A percentile compares a stretch with the other conserved stretches of the same genome.
Conservation (phyloP, 768 basidiomycete genomes). For the Leccinum imitatum region DNA sequence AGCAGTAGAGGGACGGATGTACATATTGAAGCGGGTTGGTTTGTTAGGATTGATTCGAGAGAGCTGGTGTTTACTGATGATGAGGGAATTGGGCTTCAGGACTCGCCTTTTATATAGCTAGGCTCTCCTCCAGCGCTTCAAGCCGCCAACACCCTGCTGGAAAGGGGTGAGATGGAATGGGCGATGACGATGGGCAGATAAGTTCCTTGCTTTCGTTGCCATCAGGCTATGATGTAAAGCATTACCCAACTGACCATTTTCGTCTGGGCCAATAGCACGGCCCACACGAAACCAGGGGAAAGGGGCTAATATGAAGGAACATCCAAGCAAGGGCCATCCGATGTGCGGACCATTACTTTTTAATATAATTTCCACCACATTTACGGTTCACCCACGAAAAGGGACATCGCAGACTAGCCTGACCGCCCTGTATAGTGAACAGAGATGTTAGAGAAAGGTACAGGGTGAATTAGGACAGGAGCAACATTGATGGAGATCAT, state of each 20-base stretch:
- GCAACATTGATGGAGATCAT: background rate
- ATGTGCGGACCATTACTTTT: background rate
- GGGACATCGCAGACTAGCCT: background rate
- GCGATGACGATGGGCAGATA: background rate
- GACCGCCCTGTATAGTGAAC: background rate
- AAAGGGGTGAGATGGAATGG: background rate
- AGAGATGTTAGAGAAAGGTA: background rate
- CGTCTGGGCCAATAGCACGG: background rate
- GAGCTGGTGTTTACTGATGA: background rate
- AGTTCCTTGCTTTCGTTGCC: background rate
- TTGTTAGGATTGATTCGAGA: background rate
- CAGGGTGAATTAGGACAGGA: background rate
- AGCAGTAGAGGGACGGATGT: background rate
- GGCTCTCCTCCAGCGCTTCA: background rate
- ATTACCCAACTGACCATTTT: background rate
- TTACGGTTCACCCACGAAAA: background rate
- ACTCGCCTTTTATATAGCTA: background rate
- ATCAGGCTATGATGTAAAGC: background rate
- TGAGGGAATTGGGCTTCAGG: too few relatives aligned
- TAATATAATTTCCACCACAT: background rate
- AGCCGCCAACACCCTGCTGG: background rate
- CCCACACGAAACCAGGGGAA: background rate
- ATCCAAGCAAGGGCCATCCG: background rate
- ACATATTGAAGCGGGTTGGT: background rate
- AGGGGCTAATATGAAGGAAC: too few relatives aligned